phyloP scores from a whole-genome alignment of 2,329 filamentous ascomycete species.

The Fusarium luffae region DNA sequence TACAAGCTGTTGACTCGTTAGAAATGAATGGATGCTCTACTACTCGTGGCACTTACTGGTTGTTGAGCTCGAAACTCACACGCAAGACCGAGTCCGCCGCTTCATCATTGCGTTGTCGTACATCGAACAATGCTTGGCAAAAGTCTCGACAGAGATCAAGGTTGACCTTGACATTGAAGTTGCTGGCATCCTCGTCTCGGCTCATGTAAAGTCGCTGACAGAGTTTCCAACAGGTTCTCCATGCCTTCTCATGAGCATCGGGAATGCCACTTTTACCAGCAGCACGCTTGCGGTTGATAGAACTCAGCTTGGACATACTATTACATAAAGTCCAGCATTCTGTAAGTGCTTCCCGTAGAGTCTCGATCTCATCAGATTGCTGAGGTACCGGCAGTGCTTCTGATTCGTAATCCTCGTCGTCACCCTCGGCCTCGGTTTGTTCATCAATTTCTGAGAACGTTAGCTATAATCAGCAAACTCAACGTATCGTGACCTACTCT shows the following conservation, averaged over 20 bases:
- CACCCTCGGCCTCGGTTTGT: conserved; percentile 62
- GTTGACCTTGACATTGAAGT: conserved; percentile 76
- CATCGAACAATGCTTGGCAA: conserved; percentile 90
- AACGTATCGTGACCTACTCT: conserved; percentile 65
- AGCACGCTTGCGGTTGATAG: conserved; percentile 81
- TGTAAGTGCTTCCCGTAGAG: conserved; percentile 79
- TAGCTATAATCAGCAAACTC: conserved; percentile 10
- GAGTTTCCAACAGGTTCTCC: conserved; percentile 93
- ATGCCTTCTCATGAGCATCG: conserved; percentile 85
- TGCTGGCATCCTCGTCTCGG: conserved; percentile 74
- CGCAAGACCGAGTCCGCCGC: conserved; percentile 85
- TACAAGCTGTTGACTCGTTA: conserved; percentile 69
- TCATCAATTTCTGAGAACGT: conserved; percentile 64
- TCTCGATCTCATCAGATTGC: conserved; percentile 71
- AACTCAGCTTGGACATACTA: conserved; percentile 85
- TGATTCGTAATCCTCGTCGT: conserved; percentile 64
- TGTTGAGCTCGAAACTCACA: conserved; percentile 95
- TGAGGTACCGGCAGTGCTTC: conserved; percentile 54
- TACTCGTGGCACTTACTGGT: conserved; percentile 69
- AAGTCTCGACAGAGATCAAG: conserved; percentile 92
- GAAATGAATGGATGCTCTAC: conserved; percentile 9
- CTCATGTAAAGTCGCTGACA: conserved; percentile 91
- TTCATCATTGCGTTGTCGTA: conserved; percentile 81
- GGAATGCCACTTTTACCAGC: conserved; percentile 80
- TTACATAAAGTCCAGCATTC: conserved; percentile 97